Conservation (phyloP, 306 rosid genomes). For the Glycyrrhiza uralensis region DNA sequence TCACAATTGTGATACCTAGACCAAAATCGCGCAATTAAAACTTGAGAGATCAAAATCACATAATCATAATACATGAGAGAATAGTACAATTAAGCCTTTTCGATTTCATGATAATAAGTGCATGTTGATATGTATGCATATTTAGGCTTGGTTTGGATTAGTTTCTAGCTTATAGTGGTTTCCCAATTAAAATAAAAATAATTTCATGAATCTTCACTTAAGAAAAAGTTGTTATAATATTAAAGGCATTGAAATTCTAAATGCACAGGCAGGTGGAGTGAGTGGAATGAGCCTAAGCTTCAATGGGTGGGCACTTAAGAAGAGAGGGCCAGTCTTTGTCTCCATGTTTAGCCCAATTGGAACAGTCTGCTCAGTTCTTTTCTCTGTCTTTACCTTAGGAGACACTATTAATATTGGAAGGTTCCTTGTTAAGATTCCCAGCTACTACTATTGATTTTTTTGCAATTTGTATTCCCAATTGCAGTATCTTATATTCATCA, state of each 20-base stretch:
- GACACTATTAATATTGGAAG: constrained; percentile 62
- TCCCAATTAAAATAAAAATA: too few species aligned
- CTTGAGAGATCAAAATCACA: too few species aligned
- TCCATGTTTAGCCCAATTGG: constrained; percentile 79
- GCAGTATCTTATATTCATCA: background rate
- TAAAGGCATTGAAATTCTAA: background rate
- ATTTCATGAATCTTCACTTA: too few species aligned
- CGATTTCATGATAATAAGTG: too few species aligned
- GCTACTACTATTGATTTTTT: background rate
- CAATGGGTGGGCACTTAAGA: constrained; percentile 86
- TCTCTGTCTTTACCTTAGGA: constrained; percentile 50
- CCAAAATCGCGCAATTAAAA: too few species aligned
- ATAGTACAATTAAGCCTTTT: too few species aligned
- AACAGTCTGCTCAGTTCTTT: constrained; percentile 67
- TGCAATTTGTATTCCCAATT: background rate
- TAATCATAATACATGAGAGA: too few species aligned
- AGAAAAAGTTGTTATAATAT: too few species aligned
- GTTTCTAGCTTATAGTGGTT: too few species aligned
- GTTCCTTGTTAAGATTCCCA: constrained; percentile 30
- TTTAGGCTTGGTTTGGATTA: too few species aligned
- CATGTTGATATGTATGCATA: too few species aligned
- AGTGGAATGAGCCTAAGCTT: constrained; percentile 66
- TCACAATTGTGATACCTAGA: too few species aligned
- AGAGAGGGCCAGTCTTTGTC: constrained; percentile 84
- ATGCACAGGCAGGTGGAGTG: constrained; percentile 61